These are phyloP conservation scores for Wallacemonas rigidus DNA, from an alignment of 208 protist species.

Conservation along the genomic window DNA sequence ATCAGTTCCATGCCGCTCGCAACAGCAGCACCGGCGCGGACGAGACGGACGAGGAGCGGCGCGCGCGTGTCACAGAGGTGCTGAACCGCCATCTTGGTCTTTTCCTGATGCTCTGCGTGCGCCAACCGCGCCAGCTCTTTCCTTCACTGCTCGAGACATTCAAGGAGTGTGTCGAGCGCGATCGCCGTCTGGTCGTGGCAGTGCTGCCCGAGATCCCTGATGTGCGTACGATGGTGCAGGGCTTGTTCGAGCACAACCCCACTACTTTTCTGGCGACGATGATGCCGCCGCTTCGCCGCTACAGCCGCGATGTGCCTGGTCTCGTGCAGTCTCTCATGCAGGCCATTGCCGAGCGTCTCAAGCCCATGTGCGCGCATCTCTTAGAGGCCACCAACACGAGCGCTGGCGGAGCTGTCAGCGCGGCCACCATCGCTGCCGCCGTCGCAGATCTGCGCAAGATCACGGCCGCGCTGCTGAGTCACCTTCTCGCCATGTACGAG, in stretches of 20 bases:
- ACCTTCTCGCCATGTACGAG: slow-evolving; percentile 69
- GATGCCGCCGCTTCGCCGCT: slow-evolving; percentile 67
- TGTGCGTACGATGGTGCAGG: slow-evolving; percentile 61
- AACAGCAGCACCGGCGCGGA: slow-evolving; percentile 9
- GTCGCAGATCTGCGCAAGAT: slow-evolving; percentile 35
- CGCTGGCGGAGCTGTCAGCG: slow-evolving; percentile 3
- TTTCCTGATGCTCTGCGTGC: slow-evolving; percentile 78
- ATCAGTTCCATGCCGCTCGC: slow-evolving; percentile 18
- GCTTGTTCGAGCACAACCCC: slow-evolving; percentile 51
- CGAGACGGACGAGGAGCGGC: slow-evolving; percentile 5
- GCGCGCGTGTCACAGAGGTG: slow-evolving; percentile 28
- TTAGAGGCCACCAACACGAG: slow-evolving; percentile 14
- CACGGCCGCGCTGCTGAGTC: slow-evolving; percentile 38
- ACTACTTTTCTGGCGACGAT: slow-evolving; percentile 48
- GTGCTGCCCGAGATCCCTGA: slow-evolving; percentile 59
- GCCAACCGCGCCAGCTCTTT: slow-evolving; percentile 69
- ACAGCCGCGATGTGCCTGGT: slow-evolving; percentile 43
- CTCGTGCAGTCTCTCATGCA: slow-evolving; percentile 77
- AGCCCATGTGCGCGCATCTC: slow-evolving; percentile 31
- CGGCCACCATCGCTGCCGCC: slow-evolving; percentile 3
- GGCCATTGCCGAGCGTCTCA: slow-evolving; percentile 48
- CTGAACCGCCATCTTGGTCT: slow-evolving; percentile 64
- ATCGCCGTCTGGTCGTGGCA: slow-evolving; percentile 54
- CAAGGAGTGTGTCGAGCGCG: slow-evolving; percentile 59
- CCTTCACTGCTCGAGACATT: slow-evolving; percentile 65